Evolutionary conservation across 78 protist genomes (phyloP), one percentile per base, ranked within the genome.

Genomic region (Emiliania huxleyi): DNA sequence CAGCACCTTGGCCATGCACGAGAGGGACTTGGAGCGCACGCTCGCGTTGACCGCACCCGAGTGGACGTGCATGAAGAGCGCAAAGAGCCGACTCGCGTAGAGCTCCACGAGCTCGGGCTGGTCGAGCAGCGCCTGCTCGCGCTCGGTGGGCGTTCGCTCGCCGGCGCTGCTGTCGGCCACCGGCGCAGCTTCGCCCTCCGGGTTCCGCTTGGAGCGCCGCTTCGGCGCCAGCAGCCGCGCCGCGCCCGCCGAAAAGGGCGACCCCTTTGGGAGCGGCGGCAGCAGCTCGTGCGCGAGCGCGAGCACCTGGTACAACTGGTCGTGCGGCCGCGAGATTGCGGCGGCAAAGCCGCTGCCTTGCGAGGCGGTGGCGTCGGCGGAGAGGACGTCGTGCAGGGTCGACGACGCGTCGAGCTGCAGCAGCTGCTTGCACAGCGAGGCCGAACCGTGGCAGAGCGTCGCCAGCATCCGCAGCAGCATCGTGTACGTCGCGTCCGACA

Each of bases 211-310:
- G 3, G 85, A 40, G n/a, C 89, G 89, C 0, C 89, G 89, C 40
- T 45, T 42, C 33, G 56, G n/a, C 15, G 1, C 56, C n/a, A 11
- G 42, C 85, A 33, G 2, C 46, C 49, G 49, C 48, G 48, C 25
- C 22, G 33, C 85, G 23, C 22, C 69, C 26, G 69, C 69, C 26
- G 69, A n/a, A 22, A 0, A 33, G 33, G 87, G n/a, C 26, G 79
- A 38, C 8, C 26, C 42, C 85, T 18, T 5, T 1, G 88, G 88
- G 52, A 75, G 89, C 52, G 93, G 89, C 12, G 93, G 93, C 93
- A 91, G 88, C 77, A 91, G 90, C 49, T 73, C 89, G 73, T 75
- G 22, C 35, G 89, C 87, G 29, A 91, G 93, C 40, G 40, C 23
- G 83, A 91, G 81, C 11, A 79, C 12, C 62, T 75, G 89, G 22